A percentile compares a stretch with the other conserved stretches of the same genome.
phyloP scores from a whole-genome alignment of 768 basidiomycete species.

The Tylopilus sp. region DNA sequence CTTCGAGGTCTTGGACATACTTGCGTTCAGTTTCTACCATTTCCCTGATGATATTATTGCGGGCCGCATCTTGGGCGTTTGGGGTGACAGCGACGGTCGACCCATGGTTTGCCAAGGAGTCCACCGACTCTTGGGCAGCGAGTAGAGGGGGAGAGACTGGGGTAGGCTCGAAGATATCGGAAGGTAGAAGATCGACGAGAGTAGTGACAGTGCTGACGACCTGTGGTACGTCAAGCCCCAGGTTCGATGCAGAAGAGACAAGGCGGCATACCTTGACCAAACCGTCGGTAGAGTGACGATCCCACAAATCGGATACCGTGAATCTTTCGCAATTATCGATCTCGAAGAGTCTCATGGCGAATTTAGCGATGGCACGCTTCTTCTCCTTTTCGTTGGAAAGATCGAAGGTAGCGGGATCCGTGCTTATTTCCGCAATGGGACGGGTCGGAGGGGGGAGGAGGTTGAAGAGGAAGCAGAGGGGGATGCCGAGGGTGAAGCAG shows the following conservation, averaged over 20 bases:
- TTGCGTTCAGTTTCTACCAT: constrained; percentile 94
- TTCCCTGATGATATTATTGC: constrained; percentile 81
- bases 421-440: constrained; percentile 54
- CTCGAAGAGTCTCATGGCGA: constrained; percentile 82
- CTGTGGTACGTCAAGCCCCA: constrained; percentile 36
- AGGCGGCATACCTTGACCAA: constrained; percentile 77
- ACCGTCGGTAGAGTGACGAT: constrained; percentile 87
- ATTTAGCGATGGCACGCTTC: constrained; percentile 88
- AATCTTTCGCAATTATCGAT: constrained; percentile 76
- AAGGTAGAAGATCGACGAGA: constrained; percentile 74
- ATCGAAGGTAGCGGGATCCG: constrained; percentile 62
- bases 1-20: constrained; percentile 94
- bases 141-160: constrained; percentile 57
- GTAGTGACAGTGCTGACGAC: constrained; percentile 87
- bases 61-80: constrained; percentile 60
- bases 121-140: constrained; percentile 55
- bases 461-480: constrained; percentile 96
- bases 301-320: constrained; percentile 88
- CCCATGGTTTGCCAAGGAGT: constrained; percentile 50
- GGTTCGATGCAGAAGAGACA: neutral
- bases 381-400: constrained; percentile 75
- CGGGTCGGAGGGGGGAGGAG: constrained; percentile 56
- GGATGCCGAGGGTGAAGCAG: constrained; percentile 87
- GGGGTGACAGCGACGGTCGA: constrained; percentile 39
- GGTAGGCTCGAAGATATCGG: constrained; percentile 61